Evolutionary conservation across 2,329 filamentous ascomycete species (phyloP), one percentile per base, ranked within the genome.

Genomic region (Fusarium dlaminii): DNA sequence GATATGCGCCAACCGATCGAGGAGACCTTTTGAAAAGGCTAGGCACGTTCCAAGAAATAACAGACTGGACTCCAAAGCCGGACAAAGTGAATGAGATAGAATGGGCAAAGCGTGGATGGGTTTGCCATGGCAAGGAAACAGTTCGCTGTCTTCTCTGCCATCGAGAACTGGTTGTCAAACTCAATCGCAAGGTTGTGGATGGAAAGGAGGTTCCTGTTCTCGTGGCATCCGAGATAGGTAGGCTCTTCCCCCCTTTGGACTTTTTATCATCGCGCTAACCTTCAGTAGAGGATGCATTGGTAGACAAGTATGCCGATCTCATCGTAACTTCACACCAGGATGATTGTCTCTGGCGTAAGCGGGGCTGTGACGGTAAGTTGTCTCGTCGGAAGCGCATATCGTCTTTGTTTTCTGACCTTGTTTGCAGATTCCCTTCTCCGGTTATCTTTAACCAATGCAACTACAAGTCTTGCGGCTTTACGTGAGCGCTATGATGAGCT

Each of bases 61-160:
- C 94, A 61, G 90, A 93, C 80, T 99, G 96, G 96, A 93, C 93
- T n/a, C 93, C 94, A 0, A 98, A 98, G 81, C 95, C 96, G 0
- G 90, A 95, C 59, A 87, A 87, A 39, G 91, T 98, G 76, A 94
- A 91, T 79, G 96, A 98, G 83, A 91, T 98, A 13, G 93, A 95
- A 81, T 99, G 96, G 96, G 95, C 95, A 2, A 98, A 96, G 85
- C 87, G 93, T 66, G 96, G 96, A 2, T 99, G 96, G 96, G 87
- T 92, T 8, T 98, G 96, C 78, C 90, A 93, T 51, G 92, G 92
- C 76, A 91, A 91, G 73, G 95, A 97, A 82, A 93, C 93, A 8
- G 94, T 98, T 22, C 90, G 91, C 24, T 99, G 96, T 81, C 91
- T 93, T 45, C 90, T 95, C 6, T 99, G 96, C 79, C 92, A 92